Evolutionary conservation across 352 stramenopile species (phyloP).

Genomic region (Pythium rhizo-oryzae): DNA sequence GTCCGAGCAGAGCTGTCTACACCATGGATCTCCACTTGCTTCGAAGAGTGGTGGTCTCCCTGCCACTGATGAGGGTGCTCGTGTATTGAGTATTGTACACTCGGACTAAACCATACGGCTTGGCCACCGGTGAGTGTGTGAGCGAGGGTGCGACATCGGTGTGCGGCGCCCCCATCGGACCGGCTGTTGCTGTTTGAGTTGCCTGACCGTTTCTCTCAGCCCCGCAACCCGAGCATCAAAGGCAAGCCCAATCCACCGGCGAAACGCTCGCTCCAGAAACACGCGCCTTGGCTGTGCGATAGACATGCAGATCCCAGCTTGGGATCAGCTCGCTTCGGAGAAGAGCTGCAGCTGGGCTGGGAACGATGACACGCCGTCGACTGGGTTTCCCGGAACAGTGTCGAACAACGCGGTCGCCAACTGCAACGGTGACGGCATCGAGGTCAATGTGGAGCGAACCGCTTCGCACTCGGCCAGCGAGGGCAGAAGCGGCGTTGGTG

Average conservation of each 20-base stretch:
- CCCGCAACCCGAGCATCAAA: neutral
- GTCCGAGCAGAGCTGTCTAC: too few relatives aligned
- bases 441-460: neutral
- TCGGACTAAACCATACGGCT: too few relatives aligned
- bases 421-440: constrained; percentile 16
- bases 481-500: constrained; percentile 10
- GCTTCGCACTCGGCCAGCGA: constrained; percentile 14
- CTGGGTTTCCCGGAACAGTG: neutral
- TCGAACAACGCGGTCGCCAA: constrained; percentile 14
- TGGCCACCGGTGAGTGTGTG: too few relatives aligned
- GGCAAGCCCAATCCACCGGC: too few relatives aligned
- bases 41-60: too few relatives aligned
- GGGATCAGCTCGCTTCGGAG: constrained; percentile 3
- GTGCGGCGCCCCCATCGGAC: too few relatives aligned
- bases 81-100: too few relatives aligned
- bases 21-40: neutral
- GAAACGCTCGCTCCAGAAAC: neutral
- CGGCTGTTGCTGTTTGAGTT: too few relatives aligned
- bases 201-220: too few relatives aligned
- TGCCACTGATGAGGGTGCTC: too few relatives aligned
- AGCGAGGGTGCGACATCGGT: too few relatives aligned
- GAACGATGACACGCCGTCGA: constrained; percentile 1
- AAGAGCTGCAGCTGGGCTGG: constrained; percentile 21
- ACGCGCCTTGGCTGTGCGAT: neutral
- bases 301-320: constrained; percentile 7